phyloP scores from a whole-genome alignment of 148 eudicot species.

The Amaranthus palmeri region DNA sequence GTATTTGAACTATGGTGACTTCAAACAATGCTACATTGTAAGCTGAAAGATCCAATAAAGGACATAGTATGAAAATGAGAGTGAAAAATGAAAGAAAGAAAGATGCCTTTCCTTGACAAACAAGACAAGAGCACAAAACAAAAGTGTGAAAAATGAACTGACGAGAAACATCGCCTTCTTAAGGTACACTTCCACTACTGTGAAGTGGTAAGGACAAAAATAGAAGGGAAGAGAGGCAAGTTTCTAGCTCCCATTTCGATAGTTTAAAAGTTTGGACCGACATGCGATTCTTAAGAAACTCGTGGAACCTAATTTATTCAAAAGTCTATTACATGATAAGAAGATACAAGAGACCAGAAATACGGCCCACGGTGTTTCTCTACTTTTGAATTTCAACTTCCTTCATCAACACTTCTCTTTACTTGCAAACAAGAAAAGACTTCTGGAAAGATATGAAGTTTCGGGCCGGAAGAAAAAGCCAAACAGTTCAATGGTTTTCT shows the following conservation, averaged over 20 bases:
- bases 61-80: background rate
- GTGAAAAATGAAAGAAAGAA: no score
- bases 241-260: background rate
- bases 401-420: background rate
- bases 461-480: background rate
- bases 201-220: background rate
- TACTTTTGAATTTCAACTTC: background rate
- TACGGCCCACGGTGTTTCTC: background rate
- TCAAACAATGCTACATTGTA: background rate
- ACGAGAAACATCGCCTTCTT: background rate
- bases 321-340: background rate
- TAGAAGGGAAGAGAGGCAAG: background rate
- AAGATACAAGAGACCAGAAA: background rate
- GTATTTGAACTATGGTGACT: background rate
- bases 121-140: background rate
- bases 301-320: background rate
- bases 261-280: background rate
- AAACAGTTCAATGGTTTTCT: background rate
- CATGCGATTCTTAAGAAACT: background rate
- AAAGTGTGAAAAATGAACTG: background rate
- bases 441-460: background rate
- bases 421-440: conserved; percentile 4
- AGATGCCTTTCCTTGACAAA: background rate
- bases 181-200: background rate
- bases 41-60: background rate